These are phyloP conservation scores for Coprinellus aureogranulatus DNA, from an alignment of 768 basidiomycete species.

Conservation along the genomic window DNA sequence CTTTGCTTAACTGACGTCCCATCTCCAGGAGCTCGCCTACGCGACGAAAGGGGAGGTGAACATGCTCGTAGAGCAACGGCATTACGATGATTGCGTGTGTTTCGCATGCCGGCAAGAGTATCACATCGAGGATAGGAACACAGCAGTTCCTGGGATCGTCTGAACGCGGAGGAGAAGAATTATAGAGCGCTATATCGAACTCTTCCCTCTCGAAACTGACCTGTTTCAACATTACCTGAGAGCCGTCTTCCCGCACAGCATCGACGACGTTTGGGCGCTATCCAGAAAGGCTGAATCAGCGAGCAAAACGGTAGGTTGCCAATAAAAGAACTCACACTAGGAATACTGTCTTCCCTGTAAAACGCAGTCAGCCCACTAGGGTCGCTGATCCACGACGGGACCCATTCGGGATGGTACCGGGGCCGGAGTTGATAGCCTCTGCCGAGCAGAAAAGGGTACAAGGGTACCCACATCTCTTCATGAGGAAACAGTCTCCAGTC, in stretches of 20 bases:
- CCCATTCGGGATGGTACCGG: constrained; percentile 9
- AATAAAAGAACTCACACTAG: neutral
- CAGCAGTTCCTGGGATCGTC: constrained; percentile 20
- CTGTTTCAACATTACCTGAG: neutral
- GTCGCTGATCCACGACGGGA: constrained; percentile 4
- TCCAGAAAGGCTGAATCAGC: no score
- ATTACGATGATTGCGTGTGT: constrained; percentile 17
- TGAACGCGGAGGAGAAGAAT: constrained; percentile 9
- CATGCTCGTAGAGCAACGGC: constrained; percentile 16
- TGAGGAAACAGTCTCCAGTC: neutral
- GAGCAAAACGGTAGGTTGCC: neutral
- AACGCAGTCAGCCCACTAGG: neutral
- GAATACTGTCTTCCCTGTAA: neutral
- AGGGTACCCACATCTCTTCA: neutral
- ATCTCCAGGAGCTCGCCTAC: constrained; percentile 22
- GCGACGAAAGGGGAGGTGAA: constrained; percentile 15
- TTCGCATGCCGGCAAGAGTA: constrained; percentile 17
- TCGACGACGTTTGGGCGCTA: neutral
- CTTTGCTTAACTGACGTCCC: constrained; percentile 18
- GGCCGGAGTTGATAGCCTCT: constrained; percentile 5
- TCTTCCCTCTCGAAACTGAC: neutral
- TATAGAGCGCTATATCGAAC: constrained; percentile 12
- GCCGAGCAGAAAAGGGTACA: neutral
- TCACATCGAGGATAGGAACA: constrained; percentile 21
- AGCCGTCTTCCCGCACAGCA: neutral